A percentile compares a stretch with the other conserved stretches of the same genome.
These are phyloP conservation scores for Boeremia lycopersici DNA, from an alignment of 2,329 filamentous ascomycete genomes.

Conservation along the genomic window DNA sequence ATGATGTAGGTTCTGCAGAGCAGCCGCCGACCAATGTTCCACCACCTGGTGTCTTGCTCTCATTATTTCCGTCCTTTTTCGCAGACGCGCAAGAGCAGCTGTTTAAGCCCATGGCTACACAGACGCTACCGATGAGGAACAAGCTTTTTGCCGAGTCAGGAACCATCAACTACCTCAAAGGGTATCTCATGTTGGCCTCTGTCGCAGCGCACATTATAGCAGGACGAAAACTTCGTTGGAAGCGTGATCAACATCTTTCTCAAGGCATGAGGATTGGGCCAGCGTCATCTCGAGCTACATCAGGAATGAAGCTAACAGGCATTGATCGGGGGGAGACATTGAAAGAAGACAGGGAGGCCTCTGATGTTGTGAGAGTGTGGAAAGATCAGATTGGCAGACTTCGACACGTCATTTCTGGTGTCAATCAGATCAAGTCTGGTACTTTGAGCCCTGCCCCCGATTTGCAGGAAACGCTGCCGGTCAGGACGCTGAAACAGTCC, in stretches of 20 bases:
- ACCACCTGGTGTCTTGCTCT: constrained; percentile 81
- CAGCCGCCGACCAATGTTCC: constrained; percentile 83
- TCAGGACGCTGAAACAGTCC: constrained; percentile 65
- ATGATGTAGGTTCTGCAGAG: constrained; percentile 36
- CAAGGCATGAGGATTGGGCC: constrained; percentile 86
- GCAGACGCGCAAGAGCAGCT: constrained; percentile 67
- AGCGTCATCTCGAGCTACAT: constrained; percentile 69
- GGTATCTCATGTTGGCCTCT: constrained; percentile 66
- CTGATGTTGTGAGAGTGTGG: constrained; percentile 78
- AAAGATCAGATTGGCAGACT: constrained; percentile 75
- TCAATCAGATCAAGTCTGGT: constrained; percentile 57
- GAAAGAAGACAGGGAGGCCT: constrained; percentile 83
- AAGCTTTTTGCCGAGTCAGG: constrained; percentile 67
- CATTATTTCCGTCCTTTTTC: constrained; percentile 75
- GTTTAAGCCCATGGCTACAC: constrained; percentile 68
- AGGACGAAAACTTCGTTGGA: constrained; percentile 86
- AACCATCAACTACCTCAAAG: constrained; percentile 67
- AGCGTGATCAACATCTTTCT: constrained; percentile 81
- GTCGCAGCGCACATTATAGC: constrained; percentile 82
- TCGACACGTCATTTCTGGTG: constrained; percentile 72
- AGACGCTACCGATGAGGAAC: constrained; percentile 64
- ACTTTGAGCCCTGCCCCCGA: constrained; percentile 66
- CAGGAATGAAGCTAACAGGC: constrained; percentile 89
- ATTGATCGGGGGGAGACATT: constrained; percentile 82
- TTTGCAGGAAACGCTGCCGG: constrained; percentile 69